phyloP scores from a whole-genome alignment of 192 early-diverging fungal species.

The Coemansia sp. region DNA sequence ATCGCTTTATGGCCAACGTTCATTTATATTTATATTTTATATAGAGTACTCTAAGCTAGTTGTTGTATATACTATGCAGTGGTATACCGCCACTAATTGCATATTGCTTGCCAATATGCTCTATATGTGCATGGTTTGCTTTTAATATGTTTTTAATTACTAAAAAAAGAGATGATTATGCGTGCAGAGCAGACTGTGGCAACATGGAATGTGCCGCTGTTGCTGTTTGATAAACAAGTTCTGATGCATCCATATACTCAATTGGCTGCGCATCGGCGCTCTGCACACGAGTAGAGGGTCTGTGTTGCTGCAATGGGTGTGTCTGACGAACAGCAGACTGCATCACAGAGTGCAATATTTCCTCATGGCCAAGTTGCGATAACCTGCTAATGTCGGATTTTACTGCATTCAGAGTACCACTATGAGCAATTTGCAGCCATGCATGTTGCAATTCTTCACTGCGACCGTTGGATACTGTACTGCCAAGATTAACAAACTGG shows the following conservation, averaged over 20 bases:
- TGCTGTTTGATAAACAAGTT: neutral
- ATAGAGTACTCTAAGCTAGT: neutral
- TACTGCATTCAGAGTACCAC: neutral
- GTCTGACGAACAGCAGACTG: conserved; percentile 13
- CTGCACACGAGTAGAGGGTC: neutral
- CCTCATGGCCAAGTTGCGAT: neutral
- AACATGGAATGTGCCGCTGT: neutral
- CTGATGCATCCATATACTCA: neutral
- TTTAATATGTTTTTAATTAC: neutral
- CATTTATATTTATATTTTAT: neutral
- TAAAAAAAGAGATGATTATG: neutral
- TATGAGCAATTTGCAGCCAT: neutral
- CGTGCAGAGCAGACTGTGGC: neutral
- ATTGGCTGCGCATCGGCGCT: conserved; percentile 1
- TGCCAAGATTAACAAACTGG: conserved; percentile 10
- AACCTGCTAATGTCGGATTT: neutral
- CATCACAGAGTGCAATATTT: conserved; percentile 15
- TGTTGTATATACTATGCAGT: neutral
- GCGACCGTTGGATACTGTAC: neutral
- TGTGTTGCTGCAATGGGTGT: neutral
- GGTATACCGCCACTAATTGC: neutral
- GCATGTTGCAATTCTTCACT: neutral
- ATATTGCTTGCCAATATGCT: neutral
- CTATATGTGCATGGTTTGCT: neutral
- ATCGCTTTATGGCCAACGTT: too few species aligned